phyloP scores from a whole-genome alignment of 805 yeast species.

The Citeromyces matritensis region DNA sequence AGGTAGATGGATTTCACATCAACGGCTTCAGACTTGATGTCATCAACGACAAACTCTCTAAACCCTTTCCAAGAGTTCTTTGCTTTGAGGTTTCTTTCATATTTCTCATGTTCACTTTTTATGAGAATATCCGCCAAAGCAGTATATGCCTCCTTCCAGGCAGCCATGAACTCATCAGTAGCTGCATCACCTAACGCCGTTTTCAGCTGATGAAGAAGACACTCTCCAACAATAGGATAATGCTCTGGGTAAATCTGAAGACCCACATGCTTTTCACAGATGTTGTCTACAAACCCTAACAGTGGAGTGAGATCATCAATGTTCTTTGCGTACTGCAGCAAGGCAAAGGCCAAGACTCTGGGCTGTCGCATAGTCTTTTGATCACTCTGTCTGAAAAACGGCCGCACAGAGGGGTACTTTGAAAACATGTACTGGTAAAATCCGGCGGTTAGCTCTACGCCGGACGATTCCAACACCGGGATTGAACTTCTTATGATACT shows the following conservation, averaged over 20 bases:
- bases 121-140: slow-evolving; percentile 49
- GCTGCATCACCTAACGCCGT: slow-evolving; percentile 45
- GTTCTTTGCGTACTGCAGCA: slow-evolving; percentile 45
- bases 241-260: slow-evolving; percentile 48
- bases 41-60: slow-evolving; percentile 30
- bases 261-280: slow-evolving; percentile 54
- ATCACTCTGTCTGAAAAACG: slow-evolving; percentile 46
- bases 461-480: slow-evolving; percentile 41
- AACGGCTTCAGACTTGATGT: slow-evolving; percentile 24
- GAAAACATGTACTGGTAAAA: slow-evolving; percentile 43
- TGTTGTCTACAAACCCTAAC: slow-evolving; percentile 35
- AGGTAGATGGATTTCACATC: slow-evolving; percentile 38
- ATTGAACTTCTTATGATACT: slow-evolving; percentile 26
- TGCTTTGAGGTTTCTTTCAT: no score
- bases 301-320: slow-evolving; percentile 44
- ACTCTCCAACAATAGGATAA: slow-evolving; percentile 48
- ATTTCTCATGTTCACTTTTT: slow-evolving; percentile 31
- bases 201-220: slow-evolving; percentile 36
- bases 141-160: slow-evolving; percentile 55
- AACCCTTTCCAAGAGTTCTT: slow-evolving; percentile 43
- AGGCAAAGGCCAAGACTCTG: slow-evolving; percentile 44
- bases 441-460: slow-evolving; percentile 33
- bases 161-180: slow-evolving; percentile 38
- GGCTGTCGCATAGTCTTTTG: slow-evolving; percentile 46
- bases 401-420: slow-evolving; percentile 35